Percentiles rank a stretch among this genome's conserved stretches.
Conservation (phyloP, 345 rosid species). For the Salix dunnii region DNA sequence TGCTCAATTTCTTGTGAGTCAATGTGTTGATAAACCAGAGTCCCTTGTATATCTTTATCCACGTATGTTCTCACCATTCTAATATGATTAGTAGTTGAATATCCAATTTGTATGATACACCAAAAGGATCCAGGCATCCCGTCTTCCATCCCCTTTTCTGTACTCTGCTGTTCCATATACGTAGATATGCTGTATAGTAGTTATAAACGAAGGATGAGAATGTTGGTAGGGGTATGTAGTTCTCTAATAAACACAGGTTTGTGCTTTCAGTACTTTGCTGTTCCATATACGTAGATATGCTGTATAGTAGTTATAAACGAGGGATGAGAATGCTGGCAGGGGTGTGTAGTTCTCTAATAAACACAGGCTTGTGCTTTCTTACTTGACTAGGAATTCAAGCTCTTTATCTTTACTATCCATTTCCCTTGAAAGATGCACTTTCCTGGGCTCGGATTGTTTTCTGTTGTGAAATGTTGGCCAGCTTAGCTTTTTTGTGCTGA, state of each 20-base stretch:
- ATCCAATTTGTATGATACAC: constrained; percentile 13
- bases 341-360: constrained; percentile 31
- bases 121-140: constrained; percentile 19
- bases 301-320: constrained; percentile 42
- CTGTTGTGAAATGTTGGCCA: background rate
- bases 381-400: background rate
- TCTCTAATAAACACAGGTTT: constrained; percentile 37
- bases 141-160: constrained; percentile 20
- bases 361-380: constrained; percentile 31
- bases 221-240: constrained; percentile 26
- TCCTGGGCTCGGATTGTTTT: background rate
- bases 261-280: constrained; percentile 24
- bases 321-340: constrained; percentile 26
- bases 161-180: constrained; percentile 27
- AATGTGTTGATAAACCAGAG: constrained; percentile 13
- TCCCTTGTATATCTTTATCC: background rate
- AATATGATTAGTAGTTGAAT: constrained; percentile 22
- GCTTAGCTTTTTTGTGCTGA: background rate
- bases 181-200: constrained; percentile 45
- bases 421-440: background rate
- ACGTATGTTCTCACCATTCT: constrained; percentile 8
- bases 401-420: background rate
- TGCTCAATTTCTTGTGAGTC: background rate
- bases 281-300: constrained; percentile 33
- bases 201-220: constrained; percentile 26